phyloP scores from a whole-genome alignment of 345 rosid genomes.

The Citropsis articulata region DNA sequence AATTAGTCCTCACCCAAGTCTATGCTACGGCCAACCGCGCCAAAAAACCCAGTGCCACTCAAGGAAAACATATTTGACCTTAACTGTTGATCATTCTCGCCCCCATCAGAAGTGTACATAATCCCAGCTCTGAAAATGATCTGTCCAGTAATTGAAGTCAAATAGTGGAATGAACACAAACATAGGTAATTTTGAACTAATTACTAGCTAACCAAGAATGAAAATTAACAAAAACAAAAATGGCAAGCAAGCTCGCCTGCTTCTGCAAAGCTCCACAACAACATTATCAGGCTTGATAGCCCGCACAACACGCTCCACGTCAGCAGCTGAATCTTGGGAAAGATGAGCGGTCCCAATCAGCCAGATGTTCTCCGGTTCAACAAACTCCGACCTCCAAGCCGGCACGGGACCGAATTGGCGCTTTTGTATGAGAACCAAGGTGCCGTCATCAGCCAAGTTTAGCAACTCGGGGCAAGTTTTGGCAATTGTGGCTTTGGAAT shows the following conservation, averaged over 20 bases:
- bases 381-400: slow-evolving; percentile 70
- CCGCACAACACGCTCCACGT: slow-evolving; percentile 68
- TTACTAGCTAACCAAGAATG: not conserved
- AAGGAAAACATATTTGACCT: slow-evolving; percentile 62
- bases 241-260: slow-evolving; percentile 56
- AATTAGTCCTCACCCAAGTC: slow-evolving; percentile 56
- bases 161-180: slow-evolving; percentile 23
- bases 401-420: slow-evolving; percentile 67
- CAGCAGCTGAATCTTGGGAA: slow-evolving; percentile 53
- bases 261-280: slow-evolving; percentile 90
- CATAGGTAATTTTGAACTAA: not conserved
- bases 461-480: slow-evolving; percentile 47
- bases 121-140: slow-evolving; percentile 88
- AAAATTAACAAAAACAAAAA: not conserved
- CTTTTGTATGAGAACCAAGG: slow-evolving; percentile 57
- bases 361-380: slow-evolving; percentile 82
- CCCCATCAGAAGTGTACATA: slow-evolving; percentile 58
- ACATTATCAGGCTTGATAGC: slow-evolving; percentile 72
- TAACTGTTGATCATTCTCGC: slow-evolving; percentile 42
- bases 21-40: slow-evolving; percentile 80
- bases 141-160: slow-evolving; percentile 57
- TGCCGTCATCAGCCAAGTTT: slow-evolving; percentile 64
- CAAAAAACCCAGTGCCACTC: slow-evolving; percentile 77
- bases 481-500: slow-evolving; percentile 55
- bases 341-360: slow-evolving; percentile 70